Evolutionary conservation across 139 green algal species (phyloP).

Genomic region (Volvox africanus): DNA sequence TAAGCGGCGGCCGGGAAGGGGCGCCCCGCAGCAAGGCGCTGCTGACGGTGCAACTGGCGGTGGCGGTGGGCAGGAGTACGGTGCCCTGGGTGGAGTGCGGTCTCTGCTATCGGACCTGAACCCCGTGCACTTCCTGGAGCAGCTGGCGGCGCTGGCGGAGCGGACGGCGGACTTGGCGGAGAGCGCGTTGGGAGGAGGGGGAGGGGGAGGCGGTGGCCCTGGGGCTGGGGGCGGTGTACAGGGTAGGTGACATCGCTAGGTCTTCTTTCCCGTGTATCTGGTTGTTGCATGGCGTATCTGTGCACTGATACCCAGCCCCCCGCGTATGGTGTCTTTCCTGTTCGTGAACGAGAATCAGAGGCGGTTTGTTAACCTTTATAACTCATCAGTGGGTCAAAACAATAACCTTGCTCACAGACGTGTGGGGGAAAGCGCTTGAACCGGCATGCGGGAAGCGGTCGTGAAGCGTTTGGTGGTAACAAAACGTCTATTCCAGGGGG

Average conservation of each 20-base stretch:
- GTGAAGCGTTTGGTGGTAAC: too few relatives aligned
- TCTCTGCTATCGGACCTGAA: conserved; percentile 11
- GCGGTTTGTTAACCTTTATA: too few relatives aligned
- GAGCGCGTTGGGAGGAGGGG: conserved; percentile 27
- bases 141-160: conserved; percentile 35
- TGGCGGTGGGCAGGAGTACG: neutral
- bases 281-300: too few relatives aligned
- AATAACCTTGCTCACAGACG: too few relatives aligned
- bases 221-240: neutral
- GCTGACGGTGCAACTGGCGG: neutral
- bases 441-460: too few relatives aligned
- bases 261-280: too few relatives aligned
- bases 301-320: too few relatives aligned
- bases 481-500: too few relatives aligned
- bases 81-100: conserved; percentile 13
- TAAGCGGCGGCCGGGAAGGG: neutral
- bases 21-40: neutral
- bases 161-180: conserved; percentile 44
- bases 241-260: neutral
- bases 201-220: neutral
- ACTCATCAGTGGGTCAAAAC: too few relatives aligned
- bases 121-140: conserved; percentile 46
- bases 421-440: too few relatives aligned
- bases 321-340: too few relatives aligned
- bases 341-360: too few relatives aligned